phyloP scores from a whole-genome alignment of 352 stramenopile genomes.

The Plasmopara muralis region DNA sequence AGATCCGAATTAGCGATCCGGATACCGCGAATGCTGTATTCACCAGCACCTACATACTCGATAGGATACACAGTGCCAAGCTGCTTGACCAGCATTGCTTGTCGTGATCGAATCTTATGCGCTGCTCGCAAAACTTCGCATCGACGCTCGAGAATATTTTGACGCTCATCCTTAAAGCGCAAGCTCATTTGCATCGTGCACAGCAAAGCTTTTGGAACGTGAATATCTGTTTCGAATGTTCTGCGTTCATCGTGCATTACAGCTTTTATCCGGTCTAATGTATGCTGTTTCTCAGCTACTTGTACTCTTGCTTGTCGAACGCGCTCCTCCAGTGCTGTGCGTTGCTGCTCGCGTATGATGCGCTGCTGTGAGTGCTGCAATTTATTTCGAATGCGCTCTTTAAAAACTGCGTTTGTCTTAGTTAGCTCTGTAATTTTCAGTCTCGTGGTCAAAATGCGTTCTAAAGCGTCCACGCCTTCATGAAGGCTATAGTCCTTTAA shows the following conservation, averaged over 20 bases:
- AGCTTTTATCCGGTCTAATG: constrained; percentile 42
- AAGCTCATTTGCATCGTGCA: constrained; percentile 78
- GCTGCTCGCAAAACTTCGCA: constrained; percentile 70
- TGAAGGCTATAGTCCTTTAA: constrained; percentile 75
- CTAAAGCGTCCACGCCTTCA: constrained; percentile 61
- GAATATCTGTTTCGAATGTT: constrained; percentile 75
- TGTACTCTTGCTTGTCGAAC: constrained; percentile 41
- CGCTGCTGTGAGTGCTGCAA: constrained; percentile 32
- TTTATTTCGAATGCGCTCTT: constrained; percentile 47
- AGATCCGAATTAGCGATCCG: constrained; percentile 69
- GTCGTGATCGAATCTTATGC: constrained; percentile 75
- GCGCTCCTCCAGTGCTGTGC: constrained; percentile 37
- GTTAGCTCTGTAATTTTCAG: constrained; percentile 45
- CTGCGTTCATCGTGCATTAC: constrained; percentile 72
- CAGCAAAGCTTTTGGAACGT: constrained; percentile 69
- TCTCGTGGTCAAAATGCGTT: constrained; percentile 42
- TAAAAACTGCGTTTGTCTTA: constrained; percentile 33
- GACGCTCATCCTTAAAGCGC: constrained; percentile 77
- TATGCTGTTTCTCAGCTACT: constrained; percentile 51
- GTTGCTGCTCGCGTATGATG: constrained; percentile 46
- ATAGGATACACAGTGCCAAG: constrained; percentile 77
- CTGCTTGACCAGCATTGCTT: constrained; percentile 74
- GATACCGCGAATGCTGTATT: constrained; percentile 80
- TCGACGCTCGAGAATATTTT: constrained; percentile 66
- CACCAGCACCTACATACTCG: constrained; percentile 69